These are phyloP conservation scores for Metschnikowia arizonensis DNA, from an alignment of 805 yeast genomes.

Conservation along the genomic window DNA sequence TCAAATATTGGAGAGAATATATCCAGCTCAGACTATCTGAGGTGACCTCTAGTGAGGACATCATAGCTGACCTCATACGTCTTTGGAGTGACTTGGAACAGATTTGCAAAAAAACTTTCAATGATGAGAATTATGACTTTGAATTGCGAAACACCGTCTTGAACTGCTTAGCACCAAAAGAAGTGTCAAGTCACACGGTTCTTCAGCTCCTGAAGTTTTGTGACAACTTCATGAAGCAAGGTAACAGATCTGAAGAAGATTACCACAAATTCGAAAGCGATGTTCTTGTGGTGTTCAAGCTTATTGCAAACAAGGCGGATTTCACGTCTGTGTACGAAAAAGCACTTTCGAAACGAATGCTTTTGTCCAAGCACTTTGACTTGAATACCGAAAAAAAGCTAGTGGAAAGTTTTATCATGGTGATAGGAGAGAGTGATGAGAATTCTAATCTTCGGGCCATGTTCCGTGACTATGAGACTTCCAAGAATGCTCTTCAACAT, in stretches of 20 bases:
- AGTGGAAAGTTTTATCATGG: slow-evolving; percentile 22
- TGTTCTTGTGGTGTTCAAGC: slow-evolving; percentile 28
- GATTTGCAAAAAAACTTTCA: slow-evolving; percentile 8
- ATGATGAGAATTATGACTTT: slow-evolving; percentile 24
- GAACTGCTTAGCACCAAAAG: slow-evolving; percentile 16
- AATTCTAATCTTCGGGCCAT: slow-evolving; percentile 26
- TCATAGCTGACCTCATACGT: slow-evolving; percentile 15
- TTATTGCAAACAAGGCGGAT: slow-evolving; percentile 30
- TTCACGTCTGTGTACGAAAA: slow-evolving; percentile 29
- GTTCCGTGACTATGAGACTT: slow-evolving; percentile 31
- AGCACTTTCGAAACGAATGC: slow-evolving; percentile 36
- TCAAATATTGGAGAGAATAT: slow-evolving; percentile 26
- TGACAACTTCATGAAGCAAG: slow-evolving; percentile 26
- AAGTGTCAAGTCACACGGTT: slow-evolving; percentile 18
- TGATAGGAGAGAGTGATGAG: slow-evolving; percentile 33
- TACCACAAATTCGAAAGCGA: slow-evolving; percentile 19
- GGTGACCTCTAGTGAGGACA: background rate
- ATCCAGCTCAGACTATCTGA: background rate
- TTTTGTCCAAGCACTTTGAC: slow-evolving; percentile 22
- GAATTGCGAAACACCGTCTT: slow-evolving; percentile 30
- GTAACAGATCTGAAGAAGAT: slow-evolving; percentile 10
- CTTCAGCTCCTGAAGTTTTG: slow-evolving; percentile 29
- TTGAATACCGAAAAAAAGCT: slow-evolving; percentile 22
- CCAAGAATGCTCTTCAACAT: slow-evolving; percentile 18
- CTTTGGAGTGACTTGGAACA: slow-evolving; percentile 13